Percentiles rank a stretch among this genome's conserved stretches.
Conservation (phyloP, 2,329 filamentous ascomycete species). For the Ceratocystis destructans region DNA sequence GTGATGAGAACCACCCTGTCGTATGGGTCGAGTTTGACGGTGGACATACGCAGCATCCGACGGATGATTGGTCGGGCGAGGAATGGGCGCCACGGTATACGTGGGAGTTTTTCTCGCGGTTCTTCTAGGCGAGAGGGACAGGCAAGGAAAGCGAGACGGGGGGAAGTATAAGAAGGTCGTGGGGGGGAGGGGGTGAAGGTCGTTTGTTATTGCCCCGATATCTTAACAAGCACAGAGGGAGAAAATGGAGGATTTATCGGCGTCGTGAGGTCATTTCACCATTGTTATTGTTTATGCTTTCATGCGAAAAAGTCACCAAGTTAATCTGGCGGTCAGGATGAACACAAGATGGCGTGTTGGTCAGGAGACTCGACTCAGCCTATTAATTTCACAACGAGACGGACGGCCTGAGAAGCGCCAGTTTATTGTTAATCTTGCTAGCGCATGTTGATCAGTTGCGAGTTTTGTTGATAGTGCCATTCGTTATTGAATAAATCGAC, state of each 20-base stretch:
- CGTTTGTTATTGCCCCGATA: too few species aligned
- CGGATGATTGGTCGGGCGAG: constrained; percentile 7
- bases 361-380: neutral
- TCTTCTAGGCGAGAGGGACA: constrained; percentile 12
- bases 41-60: constrained; percentile 15
- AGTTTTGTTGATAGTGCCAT: neutral
- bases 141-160: neutral
- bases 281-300: neutral
- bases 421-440: neutral
- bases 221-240: too few species aligned
- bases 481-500: neutral
- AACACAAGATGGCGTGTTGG: too few species aligned
- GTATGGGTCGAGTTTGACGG: constrained; percentile 24
- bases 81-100: constrained; percentile 12
- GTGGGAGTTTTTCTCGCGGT: constrained; percentile 19
- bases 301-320: neutral
- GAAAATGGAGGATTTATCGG: neutral
- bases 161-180: too few species aligned
- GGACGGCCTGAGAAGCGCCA: neutral
- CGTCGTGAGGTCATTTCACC: neutral
- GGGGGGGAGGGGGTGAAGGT: too few species aligned
- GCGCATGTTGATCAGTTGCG: too few species aligned
- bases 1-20: constrained; percentile 23
- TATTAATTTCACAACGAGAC: neutral
- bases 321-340: too few species aligned